phyloP scores from a whole-genome alignment of 257 asterid species.

The Ajuga chamaepitys region DNA sequence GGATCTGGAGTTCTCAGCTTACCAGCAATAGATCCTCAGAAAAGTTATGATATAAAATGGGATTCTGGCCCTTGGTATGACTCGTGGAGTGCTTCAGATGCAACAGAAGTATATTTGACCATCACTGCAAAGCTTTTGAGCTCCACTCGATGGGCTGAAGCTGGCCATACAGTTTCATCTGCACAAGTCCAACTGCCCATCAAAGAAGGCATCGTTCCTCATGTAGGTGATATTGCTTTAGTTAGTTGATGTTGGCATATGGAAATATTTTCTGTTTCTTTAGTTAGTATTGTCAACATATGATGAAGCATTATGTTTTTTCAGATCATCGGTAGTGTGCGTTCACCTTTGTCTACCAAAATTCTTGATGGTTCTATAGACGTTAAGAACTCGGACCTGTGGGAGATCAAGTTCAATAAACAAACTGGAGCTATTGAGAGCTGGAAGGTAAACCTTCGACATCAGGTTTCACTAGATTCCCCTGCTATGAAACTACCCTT shows the following conservation, averaged over 20 bases:
- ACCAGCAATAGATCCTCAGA: constrained; percentile 60
- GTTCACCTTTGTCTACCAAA: constrained; percentile 32
- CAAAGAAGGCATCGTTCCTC: constrained; percentile 45
- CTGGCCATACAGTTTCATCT: constrained; percentile 74
- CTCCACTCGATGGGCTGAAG: constrained; percentile 77
- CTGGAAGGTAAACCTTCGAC: constrained; percentile 81
- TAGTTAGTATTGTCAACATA: constrained; percentile 2
- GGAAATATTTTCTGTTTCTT: constrained; percentile 2
- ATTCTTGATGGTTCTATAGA: constrained; percentile 44
- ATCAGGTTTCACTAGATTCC: background rate
- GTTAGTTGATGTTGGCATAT: constrained; percentile 10
- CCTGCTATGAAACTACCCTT: background rate
- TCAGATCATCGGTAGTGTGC: constrained; percentile 40
- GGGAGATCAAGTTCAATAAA: constrained; percentile 76
- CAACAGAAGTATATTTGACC: constrained; percentile 57
- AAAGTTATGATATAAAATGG: constrained; percentile 41
- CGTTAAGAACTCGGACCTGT: constrained; percentile 43
- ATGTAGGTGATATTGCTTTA: constrained; percentile 36
- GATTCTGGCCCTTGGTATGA: constrained; percentile 81
- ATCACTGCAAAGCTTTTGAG: constrained; percentile 49
- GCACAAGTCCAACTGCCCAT: constrained; percentile 67
- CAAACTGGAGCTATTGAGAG: constrained; percentile 59
- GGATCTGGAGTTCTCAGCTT: constrained; percentile 58
- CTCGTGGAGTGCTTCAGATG: constrained; percentile 46
- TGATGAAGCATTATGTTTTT: constrained; percentile 4